phyloP scores from a whole-genome alignment of 225 moss, liverwort and hornwort genomes.

The Ulota crispa region DNA sequence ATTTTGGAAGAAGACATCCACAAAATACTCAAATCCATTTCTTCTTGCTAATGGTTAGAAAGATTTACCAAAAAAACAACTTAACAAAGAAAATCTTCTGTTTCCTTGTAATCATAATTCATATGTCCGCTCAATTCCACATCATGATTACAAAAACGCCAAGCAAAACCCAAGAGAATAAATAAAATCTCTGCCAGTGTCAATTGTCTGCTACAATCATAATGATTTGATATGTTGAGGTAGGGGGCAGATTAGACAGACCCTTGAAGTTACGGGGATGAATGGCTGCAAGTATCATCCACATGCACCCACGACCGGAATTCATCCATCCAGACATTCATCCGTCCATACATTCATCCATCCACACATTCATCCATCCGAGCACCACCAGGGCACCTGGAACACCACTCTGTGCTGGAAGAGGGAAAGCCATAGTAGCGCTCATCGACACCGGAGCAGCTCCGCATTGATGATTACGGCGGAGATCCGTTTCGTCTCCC shows the following conservation, averaged over 20 bases:
- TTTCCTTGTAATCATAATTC: not conserved
- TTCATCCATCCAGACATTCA: constrained; percentile 9
- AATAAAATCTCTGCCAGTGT: no score
- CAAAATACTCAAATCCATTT: no score
- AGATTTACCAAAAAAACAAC: no score
- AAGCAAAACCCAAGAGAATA: not conserved
- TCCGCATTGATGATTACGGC: constrained; percentile 5
- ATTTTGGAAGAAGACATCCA: no score
- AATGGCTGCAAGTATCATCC: not conserved
- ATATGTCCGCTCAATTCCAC: not conserved
- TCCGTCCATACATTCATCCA: no score
- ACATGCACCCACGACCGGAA: accelerated
- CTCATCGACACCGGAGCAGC: not conserved
- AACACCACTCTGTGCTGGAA: not conserved
- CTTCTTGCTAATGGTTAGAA: no score
- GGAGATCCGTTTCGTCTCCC: not conserved
- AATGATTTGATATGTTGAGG: not conserved
- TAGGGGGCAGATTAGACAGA: not conserved
- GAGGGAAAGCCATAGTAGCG: not conserved
- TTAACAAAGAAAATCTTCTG: no score
- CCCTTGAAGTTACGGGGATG: not conserved
- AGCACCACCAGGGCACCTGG: not conserved
- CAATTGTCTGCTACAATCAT: not conserved
- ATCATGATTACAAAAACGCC: not conserved
- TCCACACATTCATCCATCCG: not conserved